These are phyloP conservation scores for Psilocybe subaeruginosa DNA, from an alignment of 768 basidiomycete species.

Conservation along the genomic window DNA sequence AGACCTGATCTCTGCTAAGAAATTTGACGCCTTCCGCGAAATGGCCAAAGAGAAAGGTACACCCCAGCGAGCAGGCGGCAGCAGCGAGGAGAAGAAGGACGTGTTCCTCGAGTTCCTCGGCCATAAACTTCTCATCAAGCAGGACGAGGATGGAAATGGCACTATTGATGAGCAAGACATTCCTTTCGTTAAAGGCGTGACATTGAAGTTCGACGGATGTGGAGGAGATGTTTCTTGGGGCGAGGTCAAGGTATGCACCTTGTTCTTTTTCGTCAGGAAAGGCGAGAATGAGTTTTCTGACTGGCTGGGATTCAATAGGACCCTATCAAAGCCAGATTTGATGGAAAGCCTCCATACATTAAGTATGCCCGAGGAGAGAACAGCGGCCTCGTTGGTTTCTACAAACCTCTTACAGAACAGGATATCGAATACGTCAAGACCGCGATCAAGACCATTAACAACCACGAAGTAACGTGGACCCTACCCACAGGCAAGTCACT, in stretches of 20 bases:
- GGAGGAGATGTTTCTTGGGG: constrained; percentile 50
- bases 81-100: constrained; percentile 44
- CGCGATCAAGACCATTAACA: constrained; percentile 64
- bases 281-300: neutral
- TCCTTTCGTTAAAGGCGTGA: constrained; percentile 55
- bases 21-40: constrained; percentile 82
- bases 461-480: constrained; percentile 67
- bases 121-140: constrained; percentile 62
- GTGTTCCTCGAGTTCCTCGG: constrained; percentile 79
- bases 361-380: constrained; percentile 50
- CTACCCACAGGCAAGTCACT: constrained; percentile 52
- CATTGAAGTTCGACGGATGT: constrained; percentile 61
- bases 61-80: constrained; percentile 33
- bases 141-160: constrained; percentile 64
- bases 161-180: constrained; percentile 63
- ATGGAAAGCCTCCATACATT: constrained; percentile 53
- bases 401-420: constrained; percentile 72
- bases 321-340: constrained; percentile 53
- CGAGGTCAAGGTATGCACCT: constrained; percentile 49
- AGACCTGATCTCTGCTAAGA: constrained; percentile 47
- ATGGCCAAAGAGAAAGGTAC: constrained; percentile 46
- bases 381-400: constrained; percentile 58
- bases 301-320: constrained; percentile 29
- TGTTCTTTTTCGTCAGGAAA: neutral
- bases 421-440: constrained; percentile 73